Evolutionary conservation across 805 yeast species (phyloP).

Genomic region (Ogataea ganodermae): DNA sequence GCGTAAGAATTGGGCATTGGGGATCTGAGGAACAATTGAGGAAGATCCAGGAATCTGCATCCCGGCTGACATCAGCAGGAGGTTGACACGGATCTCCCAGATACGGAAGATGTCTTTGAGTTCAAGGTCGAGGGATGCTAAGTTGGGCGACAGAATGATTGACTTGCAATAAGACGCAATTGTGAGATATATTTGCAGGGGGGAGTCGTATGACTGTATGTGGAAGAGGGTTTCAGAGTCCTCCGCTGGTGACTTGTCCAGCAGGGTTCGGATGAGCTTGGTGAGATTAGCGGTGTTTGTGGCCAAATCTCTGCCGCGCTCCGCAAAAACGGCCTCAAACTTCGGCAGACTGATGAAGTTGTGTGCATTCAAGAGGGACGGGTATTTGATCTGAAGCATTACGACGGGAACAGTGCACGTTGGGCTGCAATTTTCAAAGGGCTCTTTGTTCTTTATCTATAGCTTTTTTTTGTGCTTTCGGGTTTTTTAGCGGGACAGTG

Average conservation of each 20-base stretch:
- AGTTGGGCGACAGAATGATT: conserved; percentile 28
- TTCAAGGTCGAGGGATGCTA: conserved; percentile 17
- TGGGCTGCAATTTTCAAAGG: neutral
- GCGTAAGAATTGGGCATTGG: conserved; percentile 30
- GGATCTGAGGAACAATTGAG: conserved; percentile 27
- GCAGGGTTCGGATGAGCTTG: conserved; percentile 9
- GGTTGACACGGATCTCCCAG: conserved; percentile 39
- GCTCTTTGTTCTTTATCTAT: neutral
- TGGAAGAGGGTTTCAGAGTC: neutral
- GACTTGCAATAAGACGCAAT: conserved; percentile 33
- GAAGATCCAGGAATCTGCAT: conserved; percentile 13
- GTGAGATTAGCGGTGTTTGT: conserved; percentile 12
- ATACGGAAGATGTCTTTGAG: conserved; percentile 43
- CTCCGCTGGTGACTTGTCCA: neutral
- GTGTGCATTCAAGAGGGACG: conserved; percentile 28
- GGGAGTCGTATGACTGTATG: conserved; percentile 3
- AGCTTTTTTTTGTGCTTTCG: neutral
- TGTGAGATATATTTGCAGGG: conserved; percentile 20
- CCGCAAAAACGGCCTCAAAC: conserved; percentile 16
- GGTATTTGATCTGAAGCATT: conserved; percentile 29
- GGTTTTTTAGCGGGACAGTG: neutral
- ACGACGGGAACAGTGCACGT: neutral
- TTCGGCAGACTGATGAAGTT: conserved; percentile 29
- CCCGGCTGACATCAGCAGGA: conserved; percentile 24
- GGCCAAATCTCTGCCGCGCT: conserved; percentile 6